Base-by-base conservation (phyloP, 306 rosid genomes). In the Corylus heterophylla region DNA sequence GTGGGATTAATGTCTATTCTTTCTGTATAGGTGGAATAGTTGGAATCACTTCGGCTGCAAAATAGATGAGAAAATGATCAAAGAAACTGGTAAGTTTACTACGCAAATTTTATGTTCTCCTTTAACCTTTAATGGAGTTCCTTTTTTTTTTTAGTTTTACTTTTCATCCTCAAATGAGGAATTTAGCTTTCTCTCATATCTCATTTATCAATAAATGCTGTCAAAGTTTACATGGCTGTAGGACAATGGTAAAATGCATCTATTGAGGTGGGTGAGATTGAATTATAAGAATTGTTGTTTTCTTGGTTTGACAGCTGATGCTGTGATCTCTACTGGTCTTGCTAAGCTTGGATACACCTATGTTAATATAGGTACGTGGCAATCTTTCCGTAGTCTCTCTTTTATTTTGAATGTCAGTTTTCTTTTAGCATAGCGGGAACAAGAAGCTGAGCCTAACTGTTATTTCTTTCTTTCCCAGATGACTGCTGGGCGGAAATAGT, bases 401-500 rank as follows among this genome's bases (percentile, higher is more conserved):
- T 77, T 18, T 44, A 18, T 12, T 16, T 2, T 45, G 25, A 74
- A n/a, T 8, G 12, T 52, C 70, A 0, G 0, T 3, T 25, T 68
- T 68, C 56, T 22, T 69, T 66, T 62, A 55, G 80, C 25, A 62
- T 79, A 71, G 56, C 51, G 69, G 48, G 12, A 71, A 64, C 73
- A 69, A n/a, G 31, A 12, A 17, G n/a, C 59, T 54, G 54, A 73
- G 29, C 64, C 69, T 3, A 73, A 58, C 12, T 22, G 2, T 47
- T 69, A 37, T 51, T 75, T 76, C 71, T 47, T 27, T 22, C 67
- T 80, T 44, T 3, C 74, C 75, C 77, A 95, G 99, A 95, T 91
- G 99, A 93, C 88, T 95, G 99, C 82, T 95, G 99, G 99, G 99
- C 98, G 35, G 99, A 95, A 86, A 18, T 89, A 44, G 73, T 84